Conservation (phyloP, 257 asterid species). For the Verbena officinalis region DNA sequence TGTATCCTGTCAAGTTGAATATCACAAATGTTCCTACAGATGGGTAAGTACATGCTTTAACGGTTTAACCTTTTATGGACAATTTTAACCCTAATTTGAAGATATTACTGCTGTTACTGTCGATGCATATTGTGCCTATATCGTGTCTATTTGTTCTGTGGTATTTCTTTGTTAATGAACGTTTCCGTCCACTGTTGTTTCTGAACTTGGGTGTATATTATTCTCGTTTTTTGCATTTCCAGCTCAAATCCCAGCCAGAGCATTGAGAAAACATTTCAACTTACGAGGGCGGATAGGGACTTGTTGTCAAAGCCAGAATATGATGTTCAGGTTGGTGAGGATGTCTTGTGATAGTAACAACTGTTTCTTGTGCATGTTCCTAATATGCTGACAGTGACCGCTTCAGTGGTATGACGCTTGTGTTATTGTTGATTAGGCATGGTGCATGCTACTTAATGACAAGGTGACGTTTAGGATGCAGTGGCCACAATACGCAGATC, state of each 20-base stretch:
- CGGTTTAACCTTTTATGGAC: slow-evolving; percentile 18
- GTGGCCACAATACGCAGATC: slow-evolving; percentile 98
- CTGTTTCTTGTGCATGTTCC: slow-evolving; percentile 9
- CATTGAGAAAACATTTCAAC: slow-evolving; percentile 90
- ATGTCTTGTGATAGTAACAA: slow-evolving; percentile 20
- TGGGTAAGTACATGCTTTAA: slow-evolving; percentile 59
- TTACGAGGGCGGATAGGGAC: slow-evolving; percentile 86
- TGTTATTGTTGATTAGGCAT: slow-evolving; percentile 55
- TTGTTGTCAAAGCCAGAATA: slow-evolving; percentile 73
- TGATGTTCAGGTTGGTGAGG: slow-evolving; percentile 88
- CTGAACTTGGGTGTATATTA: slow-evolving; percentile 24
- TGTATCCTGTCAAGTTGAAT: slow-evolving; percentile 70
- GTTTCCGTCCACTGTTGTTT: slow-evolving; percentile 12
- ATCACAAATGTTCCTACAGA: slow-evolving; percentile 72
- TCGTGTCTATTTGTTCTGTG: slow-evolving; percentile 8
- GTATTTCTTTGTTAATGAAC: slow-evolving; percentile 20
- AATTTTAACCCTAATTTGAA: background rate
- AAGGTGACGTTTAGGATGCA: slow-evolving; percentile 97
- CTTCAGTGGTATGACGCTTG: background rate
- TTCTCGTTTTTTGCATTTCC: slow-evolving; percentile 33
- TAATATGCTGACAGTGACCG: slow-evolving; percentile 11
- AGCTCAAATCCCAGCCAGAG: slow-evolving; percentile 84
- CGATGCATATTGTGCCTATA: slow-evolving; percentile 11
- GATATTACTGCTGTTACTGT: slow-evolving; percentile 8
- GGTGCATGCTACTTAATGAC: slow-evolving; percentile 99